phyloP scores from a whole-genome alignment of 176 grass and related monocot species.

The Avena eriantha region DNA sequence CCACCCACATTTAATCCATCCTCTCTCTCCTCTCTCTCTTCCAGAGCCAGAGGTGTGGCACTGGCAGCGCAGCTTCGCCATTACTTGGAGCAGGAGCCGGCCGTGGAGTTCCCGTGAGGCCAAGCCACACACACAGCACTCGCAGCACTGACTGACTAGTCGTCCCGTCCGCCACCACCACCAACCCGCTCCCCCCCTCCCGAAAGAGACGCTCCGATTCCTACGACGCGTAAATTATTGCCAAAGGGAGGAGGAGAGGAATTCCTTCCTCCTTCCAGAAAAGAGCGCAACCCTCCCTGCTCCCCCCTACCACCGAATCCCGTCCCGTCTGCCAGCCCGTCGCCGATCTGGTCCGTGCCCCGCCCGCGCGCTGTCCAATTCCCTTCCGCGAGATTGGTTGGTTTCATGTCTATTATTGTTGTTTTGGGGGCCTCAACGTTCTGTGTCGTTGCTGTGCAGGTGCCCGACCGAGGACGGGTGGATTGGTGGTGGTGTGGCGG shows the following conservation, averaged over 20 bases:
- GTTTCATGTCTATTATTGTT: no score
- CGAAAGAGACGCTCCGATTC: conserved; percentile 72
- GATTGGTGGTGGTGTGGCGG: conserved; percentile 10
- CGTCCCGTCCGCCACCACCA: background rate
- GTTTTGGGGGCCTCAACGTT: background rate
- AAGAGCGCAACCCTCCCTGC: background rate
- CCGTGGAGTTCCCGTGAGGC: conserved; percentile 62
- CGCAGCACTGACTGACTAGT: background rate
- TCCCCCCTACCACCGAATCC: conserved; percentile 41
- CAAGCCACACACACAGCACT: conserved; percentile 19
- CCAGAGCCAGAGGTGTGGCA: no score
- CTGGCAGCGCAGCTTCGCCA: conserved; percentile 47
- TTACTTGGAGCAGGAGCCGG: conserved; percentile 63
- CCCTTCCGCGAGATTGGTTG: background rate
- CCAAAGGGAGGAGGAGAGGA: background rate
- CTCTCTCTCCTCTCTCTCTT: background rate
- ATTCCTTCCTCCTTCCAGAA: background rate
- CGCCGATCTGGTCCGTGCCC: conserved; percentile 56
- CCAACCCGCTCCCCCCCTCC: conserved; percentile 36
- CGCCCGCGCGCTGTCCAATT: background rate
- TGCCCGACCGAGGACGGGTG: background rate
- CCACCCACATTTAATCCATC: conserved; percentile 41
- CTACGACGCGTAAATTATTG: conserved; percentile 46
- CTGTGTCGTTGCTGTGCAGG: conserved; percentile 6
- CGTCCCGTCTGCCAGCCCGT: background rate